Evolutionary conservation across 2,329 filamentous ascomycete genomes (phyloP), one percentile per base, ranked within the genome.

Genomic region (Magnaporthiopsis incrustans): DNA sequence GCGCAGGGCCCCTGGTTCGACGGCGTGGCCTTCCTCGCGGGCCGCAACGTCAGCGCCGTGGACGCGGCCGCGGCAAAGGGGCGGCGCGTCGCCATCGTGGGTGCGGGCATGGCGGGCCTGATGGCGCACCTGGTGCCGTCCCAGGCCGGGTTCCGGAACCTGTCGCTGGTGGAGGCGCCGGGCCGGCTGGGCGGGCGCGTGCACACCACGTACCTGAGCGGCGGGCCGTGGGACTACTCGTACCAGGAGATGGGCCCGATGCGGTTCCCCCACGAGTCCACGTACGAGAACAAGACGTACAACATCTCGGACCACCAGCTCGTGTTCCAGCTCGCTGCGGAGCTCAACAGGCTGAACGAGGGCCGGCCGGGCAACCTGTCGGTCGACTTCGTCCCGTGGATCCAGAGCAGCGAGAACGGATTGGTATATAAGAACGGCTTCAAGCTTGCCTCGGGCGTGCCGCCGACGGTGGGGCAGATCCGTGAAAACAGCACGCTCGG

Each of bases 401-500:
- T 78, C 10, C 76, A 80, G 65, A 71, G 67, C 11, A 71, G 68
- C 27, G 72, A 75, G 15, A 77, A 77, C 60, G 70, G 72, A 14
- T 65, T 73, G 4, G 68, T 73, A 33, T 67, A 73, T 18, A 66
- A 70, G 38, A n/a, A 62, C 61, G 26, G 60, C 38, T 56, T 56
- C 44, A 50, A 53, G 27, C 61, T 6, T 57, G 64, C 1, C 0
- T 77, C 80, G 64, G 84, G 85, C 1, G 73, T 80, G 5, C 79
- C 85, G 0, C 85, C 84, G 0, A 85, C 82, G 1, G 68, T 75
- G 0, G 77, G 77, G 1, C 78, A 87, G 67, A 75, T 84, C 1
- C 66, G 71, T 0, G 74, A 73, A 10, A 79, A 85, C 68, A 68
- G 79, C 0, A 77, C 76, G 10, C 72, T 83, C 25, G 70, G 65